phyloP scores from a whole-genome alignment of 345 rosid genomes.

The Pugionium cornutum region DNA sequence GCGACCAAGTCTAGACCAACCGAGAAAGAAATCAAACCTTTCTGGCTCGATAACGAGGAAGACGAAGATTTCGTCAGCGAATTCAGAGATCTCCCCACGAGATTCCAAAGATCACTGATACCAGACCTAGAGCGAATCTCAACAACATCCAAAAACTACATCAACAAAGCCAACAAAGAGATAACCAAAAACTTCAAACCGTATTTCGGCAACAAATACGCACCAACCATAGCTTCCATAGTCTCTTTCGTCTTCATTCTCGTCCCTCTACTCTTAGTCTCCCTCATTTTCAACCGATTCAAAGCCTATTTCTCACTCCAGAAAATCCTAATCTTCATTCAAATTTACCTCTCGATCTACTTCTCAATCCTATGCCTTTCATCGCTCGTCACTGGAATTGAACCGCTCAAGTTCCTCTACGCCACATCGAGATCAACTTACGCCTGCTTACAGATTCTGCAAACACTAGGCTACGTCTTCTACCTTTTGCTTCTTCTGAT shows the following conservation, averaged over 20 bases:
- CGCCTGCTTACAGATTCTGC: slow-evolving; percentile 70
- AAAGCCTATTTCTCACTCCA: slow-evolving; percentile 91
- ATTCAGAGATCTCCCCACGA: slow-evolving; percentile 74
- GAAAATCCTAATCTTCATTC: slow-evolving; percentile 73
- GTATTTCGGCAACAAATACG: slow-evolving; percentile 70
- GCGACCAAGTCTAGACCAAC: slow-evolving; percentile 38
- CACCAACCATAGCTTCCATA: slow-evolving; percentile 64
- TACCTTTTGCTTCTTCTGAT: slow-evolving; percentile 75
- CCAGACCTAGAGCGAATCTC: slow-evolving; percentile 91
- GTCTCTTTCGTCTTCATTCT: slow-evolving; percentile 69
- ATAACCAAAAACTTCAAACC: slow-evolving; percentile 83
- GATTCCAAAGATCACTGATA: slow-evolving; percentile 64
- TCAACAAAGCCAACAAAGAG: slow-evolving; percentile 74
- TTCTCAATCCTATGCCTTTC: slow-evolving; percentile 82
- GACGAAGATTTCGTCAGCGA: slow-evolving; percentile 65
- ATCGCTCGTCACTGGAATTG: slow-evolving; percentile 72
- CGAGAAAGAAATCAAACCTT: slow-evolving; percentile 40
- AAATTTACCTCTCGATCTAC: slow-evolving; percentile 90
- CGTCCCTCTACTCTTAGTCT: slow-evolving; percentile 77
- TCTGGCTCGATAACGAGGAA: slow-evolving; percentile 65
- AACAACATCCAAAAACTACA: slow-evolving; percentile 66
- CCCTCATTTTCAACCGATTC: slow-evolving; percentile 69
- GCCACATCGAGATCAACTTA: slow-evolving; percentile 74
- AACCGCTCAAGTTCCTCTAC: slow-evolving; percentile 80
- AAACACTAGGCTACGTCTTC: slow-evolving; percentile 71